Evolutionary conservation across 495 filamentous ascomycete genomes (phyloP).

Genomic region (Aspergillus biplanus): DNA sequence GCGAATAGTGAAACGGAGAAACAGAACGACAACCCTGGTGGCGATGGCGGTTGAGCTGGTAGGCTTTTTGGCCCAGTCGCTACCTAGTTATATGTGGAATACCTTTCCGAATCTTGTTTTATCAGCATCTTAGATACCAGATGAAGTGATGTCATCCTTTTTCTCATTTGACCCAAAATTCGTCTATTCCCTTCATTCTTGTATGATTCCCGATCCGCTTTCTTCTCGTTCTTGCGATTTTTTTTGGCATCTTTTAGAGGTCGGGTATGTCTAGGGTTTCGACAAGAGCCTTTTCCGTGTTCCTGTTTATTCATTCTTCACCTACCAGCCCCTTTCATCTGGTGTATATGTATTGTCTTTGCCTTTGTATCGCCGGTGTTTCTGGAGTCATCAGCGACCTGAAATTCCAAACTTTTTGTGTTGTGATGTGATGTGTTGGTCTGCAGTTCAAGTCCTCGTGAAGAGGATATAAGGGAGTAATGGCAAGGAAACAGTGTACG

Average conservation of each 20-base stretch:
- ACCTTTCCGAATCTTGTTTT: constrained; percentile 21
- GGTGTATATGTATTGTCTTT: constrained; percentile 24
- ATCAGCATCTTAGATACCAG: constrained; percentile 47
- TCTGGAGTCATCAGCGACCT: neutral
- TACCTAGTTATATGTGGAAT: neutral
- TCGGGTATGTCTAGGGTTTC: constrained; percentile 18
- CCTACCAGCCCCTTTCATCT: constrained; percentile 13
- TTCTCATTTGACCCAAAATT: constrained; percentile 22
- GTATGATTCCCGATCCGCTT: constrained; percentile 37
- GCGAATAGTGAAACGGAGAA: constrained; percentile 46
- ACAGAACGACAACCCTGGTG: constrained; percentile 33
- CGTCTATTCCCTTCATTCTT: constrained; percentile 23
- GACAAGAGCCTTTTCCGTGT: constrained; percentile 13
- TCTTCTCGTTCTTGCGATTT: constrained; percentile 15
- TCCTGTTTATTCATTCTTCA: constrained; percentile 17
- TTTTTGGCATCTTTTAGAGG: constrained; percentile 19
- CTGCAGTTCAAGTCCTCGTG: too few species aligned
- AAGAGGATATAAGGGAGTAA: too few species aligned
- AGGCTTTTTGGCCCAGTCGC: constrained; percentile 7
- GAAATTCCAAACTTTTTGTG: neutral
- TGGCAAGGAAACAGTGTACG: too few species aligned
- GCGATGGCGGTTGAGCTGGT: constrained; percentile 30
- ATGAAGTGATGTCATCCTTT: constrained; percentile 34
- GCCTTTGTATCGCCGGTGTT: neutral
- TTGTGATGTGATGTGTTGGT: too few species aligned